Base-by-base conservation (phyloP, 1,284 basidiomycete genomes). In the Cryptococcus sp. region DNA sequence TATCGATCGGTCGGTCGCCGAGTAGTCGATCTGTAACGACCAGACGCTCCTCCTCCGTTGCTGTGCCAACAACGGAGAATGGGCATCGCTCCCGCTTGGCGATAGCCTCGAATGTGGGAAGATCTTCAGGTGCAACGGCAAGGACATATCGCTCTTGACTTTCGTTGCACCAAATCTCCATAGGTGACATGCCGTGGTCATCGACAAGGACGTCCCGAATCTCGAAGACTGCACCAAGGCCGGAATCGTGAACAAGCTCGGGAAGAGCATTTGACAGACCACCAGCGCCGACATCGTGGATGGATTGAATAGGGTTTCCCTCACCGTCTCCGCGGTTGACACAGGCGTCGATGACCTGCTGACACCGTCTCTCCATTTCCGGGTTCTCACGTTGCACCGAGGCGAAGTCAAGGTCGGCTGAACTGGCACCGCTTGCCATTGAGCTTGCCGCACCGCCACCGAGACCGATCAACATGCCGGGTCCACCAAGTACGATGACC, bases 81-180 rank as follows among this genome's bases (percentile, higher is more conserved):
- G 94, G 94, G 74, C 93, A 96, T 52, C 95, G 83, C 78, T 99
- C 95, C 61, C 95, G 84, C 72, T 84, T 83, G 15, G 92, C 92
- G 46, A 98, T 88, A 7, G 73, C 79, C 72, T 87, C 86, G 78
- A 99, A 98, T 10, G 68, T 65, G 4, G 70, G 65, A 25, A 82
- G 69, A 17, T 81, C 76, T 17, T 85, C 83, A 3, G 85, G 84
- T 1, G 84, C 83, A 59, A 96, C 84, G 17, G 93, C 96, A 34
- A 99, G 84, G 37, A 99, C 96, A 74, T 99, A 99, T 46, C 96
- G 87, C 75, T 99, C 95, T 80, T 99, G 95, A 64, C 88, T 91
- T 80, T 99, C 96, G 79, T 99, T 99, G 78, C 96, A 99, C 95
- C 95, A 99, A 61, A 99, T 98, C 80, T 98, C 95, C 93, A 99